phyloP scores from a whole-genome alignment of 257 asterid species.

The Gardenia jasminoides region DNA sequence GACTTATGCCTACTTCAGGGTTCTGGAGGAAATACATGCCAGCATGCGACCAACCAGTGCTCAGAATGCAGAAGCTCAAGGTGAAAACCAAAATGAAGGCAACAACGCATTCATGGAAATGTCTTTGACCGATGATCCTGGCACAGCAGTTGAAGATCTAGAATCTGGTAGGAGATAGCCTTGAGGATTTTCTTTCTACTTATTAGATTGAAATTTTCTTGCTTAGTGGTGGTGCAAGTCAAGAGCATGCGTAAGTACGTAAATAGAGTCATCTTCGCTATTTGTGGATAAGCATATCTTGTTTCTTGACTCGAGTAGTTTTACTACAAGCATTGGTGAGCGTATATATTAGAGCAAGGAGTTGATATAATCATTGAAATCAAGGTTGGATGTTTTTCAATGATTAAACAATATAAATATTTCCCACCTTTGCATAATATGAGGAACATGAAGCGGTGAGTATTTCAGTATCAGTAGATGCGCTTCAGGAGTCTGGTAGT shows the following conservation, averaged over 20 bases:
- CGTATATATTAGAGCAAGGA: too few species aligned
- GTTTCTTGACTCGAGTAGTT: too few species aligned
- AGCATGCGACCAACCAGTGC: constrained; percentile 4
- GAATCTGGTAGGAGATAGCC: constrained; percentile 59
- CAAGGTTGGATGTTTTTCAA: too few species aligned
- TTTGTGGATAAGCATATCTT: too few species aligned
- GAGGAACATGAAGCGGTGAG: too few species aligned
- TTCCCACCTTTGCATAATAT: too few species aligned
- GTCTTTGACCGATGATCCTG: constrained; percentile 22
- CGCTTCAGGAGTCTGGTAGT: too few species aligned
- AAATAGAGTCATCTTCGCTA: background rate
- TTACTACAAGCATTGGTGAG: too few species aligned
- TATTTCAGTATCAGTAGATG: too few species aligned
- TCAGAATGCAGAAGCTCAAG: constrained; percentile 23
- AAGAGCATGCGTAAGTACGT: background rate
- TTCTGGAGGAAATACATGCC: constrained; percentile 44
- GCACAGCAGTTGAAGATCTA: constrained; percentile 38
- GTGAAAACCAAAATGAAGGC: constrained; percentile 36
- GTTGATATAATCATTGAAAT: too few species aligned
- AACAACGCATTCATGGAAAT: constrained; percentile 15
- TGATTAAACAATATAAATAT: too few species aligned
- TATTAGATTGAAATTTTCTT: background rate
- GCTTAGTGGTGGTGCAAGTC: background rate
- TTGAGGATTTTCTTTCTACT: background rate
- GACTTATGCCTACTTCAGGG: constrained; percentile 51